These are phyloP conservation scores for Fonsecaea multimorphosa DNA, from an alignment of 2,329 filamentous ascomycete species.

Conservation along the genomic window DNA sequence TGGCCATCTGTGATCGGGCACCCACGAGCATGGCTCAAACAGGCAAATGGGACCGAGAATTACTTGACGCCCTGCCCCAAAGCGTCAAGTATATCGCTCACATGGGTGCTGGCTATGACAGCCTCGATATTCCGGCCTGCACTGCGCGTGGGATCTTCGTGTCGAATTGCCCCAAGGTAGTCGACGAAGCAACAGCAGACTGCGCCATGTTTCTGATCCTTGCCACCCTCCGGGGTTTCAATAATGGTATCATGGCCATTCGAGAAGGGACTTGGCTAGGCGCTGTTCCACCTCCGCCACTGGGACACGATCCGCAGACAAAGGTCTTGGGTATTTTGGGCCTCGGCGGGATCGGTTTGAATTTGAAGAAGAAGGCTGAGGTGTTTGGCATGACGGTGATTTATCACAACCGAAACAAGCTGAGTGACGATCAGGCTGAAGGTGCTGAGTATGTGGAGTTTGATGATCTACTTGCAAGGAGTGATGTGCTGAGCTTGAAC, in stretches of 20 bases:
- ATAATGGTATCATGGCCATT: constrained; percentile 58
- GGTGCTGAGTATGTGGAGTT: constrained; percentile 73
- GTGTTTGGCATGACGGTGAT: constrained; percentile 41
- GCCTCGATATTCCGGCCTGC: constrained; percentile 62
- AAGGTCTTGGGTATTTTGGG: constrained; percentile 81
- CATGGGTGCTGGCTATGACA: constrained; percentile 66
- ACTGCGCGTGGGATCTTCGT: constrained; percentile 52
- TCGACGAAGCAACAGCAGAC: constrained; percentile 55
- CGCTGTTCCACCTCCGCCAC: constrained; percentile 53
- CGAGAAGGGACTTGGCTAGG: constrained; percentile 73
- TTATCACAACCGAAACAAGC: constrained; percentile 39
- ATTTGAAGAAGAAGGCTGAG: constrained; percentile 62
- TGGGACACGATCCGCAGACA: constrained; percentile 78
- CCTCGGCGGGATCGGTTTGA: constrained; percentile 83
- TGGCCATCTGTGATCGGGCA: constrained; percentile 64
- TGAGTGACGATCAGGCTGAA: constrained; percentile 43
- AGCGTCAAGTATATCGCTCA: constrained; percentile 58
- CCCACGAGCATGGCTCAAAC: constrained; percentile 60
- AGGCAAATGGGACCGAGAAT: constrained; percentile 54
- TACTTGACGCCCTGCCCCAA: constrained; percentile 53
- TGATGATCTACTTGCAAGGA: constrained; percentile 71
- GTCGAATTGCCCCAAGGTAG: constrained; percentile 53
- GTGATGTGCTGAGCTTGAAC: constrained; percentile 81
- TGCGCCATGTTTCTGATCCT: constrained; percentile 56
- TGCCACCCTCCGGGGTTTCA: constrained; percentile 67